phyloP scores from a whole-genome alignment of 169 alveolate species.

The Plasmodium cynomolgi region DNA sequence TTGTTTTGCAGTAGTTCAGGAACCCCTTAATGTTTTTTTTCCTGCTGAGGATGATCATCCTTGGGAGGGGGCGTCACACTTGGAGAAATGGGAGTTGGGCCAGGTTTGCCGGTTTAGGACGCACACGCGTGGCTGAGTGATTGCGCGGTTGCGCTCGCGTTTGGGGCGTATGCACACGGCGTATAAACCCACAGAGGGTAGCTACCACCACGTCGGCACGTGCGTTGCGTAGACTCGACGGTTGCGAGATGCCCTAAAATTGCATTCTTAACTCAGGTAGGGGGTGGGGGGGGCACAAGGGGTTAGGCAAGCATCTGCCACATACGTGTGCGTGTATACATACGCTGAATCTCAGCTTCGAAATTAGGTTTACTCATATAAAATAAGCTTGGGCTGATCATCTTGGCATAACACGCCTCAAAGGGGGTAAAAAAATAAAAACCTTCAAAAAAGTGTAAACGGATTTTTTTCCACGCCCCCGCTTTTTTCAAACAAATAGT shows the following conservation, averaged over 20 bases:
- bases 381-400: not conserved
- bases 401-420: not conserved
- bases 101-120: not conserved
- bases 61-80: not conserved
- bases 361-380: not conserved
- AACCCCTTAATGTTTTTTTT: conserved; percentile 23
- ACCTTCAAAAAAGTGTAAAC: not conserved
- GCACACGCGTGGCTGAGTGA: not conserved
- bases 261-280: not conserved
- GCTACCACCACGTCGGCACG: not conserved
- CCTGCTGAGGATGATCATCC: conserved; percentile 18
- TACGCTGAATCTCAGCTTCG: not conserved
- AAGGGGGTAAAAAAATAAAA: not conserved
- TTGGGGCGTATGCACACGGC: not conserved
- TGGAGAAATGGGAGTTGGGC: not conserved
- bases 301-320: not conserved
- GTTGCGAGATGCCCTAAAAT: not conserved
- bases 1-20: conserved; percentile 18
- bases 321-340: not conserved
- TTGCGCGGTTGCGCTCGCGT: not conserved
- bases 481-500: not conserved
- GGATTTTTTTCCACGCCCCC: not conserved
- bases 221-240: not conserved
- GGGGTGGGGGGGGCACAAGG: not conserved
- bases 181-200: not conserved